Conservation (phyloP, 2,329 filamentous ascomycete species). For the Colletotrichum somersetense region DNA sequence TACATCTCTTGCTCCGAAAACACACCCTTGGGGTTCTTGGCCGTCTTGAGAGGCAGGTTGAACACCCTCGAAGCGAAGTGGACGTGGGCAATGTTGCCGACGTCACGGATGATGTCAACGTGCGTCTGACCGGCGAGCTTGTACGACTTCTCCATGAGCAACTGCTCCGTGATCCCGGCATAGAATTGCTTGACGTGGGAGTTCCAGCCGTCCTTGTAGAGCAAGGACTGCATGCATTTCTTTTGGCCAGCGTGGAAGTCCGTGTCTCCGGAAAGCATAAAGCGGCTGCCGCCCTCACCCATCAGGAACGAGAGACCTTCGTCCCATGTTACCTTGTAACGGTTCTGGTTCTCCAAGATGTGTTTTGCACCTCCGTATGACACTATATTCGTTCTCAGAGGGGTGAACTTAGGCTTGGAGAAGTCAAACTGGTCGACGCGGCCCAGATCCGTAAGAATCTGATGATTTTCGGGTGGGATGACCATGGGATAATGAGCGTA, state of each 20-base stretch:
- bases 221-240: conserved; percentile 66
- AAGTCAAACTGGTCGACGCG: conserved; percentile 79
- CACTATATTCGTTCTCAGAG: conserved; percentile 66
- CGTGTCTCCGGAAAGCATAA: conserved; percentile 68
- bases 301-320: conserved; percentile 74
- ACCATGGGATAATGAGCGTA: conserved; percentile 84
- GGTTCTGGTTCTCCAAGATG: conserved; percentile 70
- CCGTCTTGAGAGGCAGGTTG: conserved; percentile 75
- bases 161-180: conserved; percentile 68
- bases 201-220: conserved; percentile 74
- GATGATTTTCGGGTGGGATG: conserved; percentile 78
- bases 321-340: conserved; percentile 76
- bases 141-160: conserved; percentile 76
- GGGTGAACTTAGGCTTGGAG: conserved; percentile 67
- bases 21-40: conserved; percentile 69
- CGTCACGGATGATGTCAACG: conserved; percentile 78
- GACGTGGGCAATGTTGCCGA: conserved; percentile 76
- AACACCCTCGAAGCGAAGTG: conserved; percentile 74
- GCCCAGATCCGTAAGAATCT: conserved; percentile 76
- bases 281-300: conserved; percentile 64
- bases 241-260: conserved; percentile 63
- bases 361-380: conserved; percentile 73
- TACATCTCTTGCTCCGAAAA: conserved; percentile 69
- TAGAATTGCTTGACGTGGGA: conserved; percentile 76
- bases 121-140: conserved; percentile 64